Evolutionary conservation across 2,329 filamentous ascomycete genomes (phyloP).

Genomic region (Aspergillus persii): DNA sequence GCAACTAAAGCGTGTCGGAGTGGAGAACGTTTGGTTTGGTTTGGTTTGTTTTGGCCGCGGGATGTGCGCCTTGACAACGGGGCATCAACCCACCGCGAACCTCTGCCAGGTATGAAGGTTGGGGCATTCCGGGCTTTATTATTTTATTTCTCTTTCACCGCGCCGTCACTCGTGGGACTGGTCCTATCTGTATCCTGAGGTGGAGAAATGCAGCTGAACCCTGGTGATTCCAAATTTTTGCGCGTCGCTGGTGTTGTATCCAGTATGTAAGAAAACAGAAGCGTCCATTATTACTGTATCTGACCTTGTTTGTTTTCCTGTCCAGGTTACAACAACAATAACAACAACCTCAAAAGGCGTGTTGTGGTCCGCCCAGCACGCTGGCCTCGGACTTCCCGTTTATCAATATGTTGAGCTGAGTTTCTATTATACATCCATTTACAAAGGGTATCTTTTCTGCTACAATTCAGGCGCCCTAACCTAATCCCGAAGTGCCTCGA

Average conservation of each 20-base stretch:
- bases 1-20: conserved; percentile 25
- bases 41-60: conserved; percentile 37
- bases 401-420: not conserved
- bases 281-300: not conserved
- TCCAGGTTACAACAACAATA: not conserved
- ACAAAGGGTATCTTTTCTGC: conserved; percentile 31
- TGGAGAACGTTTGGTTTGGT: conserved; percentile 23
- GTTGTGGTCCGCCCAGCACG: not conserved
- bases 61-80: conserved; percentile 23
- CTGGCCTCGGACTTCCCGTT: too few relatives aligned
- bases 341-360: not conserved
- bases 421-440: conserved; percentile 30
- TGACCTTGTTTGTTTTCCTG: not conserved
- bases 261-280: not conserved
- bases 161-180: not conserved
- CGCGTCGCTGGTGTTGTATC: not conserved
- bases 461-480: not conserved
- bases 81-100: not conserved
- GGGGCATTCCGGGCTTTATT: not conserved
- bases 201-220: too few relatives aligned
- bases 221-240: not conserved
- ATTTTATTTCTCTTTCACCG: not conserved
- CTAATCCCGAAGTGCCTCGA: conserved; percentile 65
- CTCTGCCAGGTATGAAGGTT: not conserved
- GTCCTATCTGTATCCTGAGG: not conserved